Evolutionary conservation across 257 asterid genomes (phyloP).

Genomic region (Orobanche coerulescens): DNA sequence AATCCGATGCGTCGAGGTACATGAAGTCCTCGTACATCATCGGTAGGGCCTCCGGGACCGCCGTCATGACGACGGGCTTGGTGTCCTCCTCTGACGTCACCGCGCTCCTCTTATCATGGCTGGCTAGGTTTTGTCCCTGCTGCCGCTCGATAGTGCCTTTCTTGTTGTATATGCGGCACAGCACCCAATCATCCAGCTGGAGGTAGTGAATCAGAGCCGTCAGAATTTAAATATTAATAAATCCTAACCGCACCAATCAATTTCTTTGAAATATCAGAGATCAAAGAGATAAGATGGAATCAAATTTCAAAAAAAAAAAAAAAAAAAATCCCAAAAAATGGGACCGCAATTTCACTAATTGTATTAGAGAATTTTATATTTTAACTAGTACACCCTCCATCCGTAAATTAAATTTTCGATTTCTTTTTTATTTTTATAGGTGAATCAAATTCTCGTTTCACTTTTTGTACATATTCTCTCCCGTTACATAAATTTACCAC

Average conservation of each 20-base stretch:
- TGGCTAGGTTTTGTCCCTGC: constrained; percentile 12
- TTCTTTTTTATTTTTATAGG: too few relatives aligned
- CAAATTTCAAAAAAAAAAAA: not conserved
- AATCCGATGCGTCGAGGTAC: constrained; percentile 60
- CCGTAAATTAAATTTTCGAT: too few relatives aligned
- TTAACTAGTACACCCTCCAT: too few relatives aligned
- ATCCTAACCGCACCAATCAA: constrained; percentile 13
- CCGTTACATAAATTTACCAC: too few relatives aligned
- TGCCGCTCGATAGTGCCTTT: constrained; percentile 56
- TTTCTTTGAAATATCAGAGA: not conserved
- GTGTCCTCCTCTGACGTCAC: constrained; percentile 36
- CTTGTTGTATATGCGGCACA: constrained; percentile 90
- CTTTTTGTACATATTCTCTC: too few relatives aligned
- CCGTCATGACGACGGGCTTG: constrained; percentile 42
- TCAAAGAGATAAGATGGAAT: constrained; percentile 23
- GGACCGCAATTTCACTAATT: not conserved
- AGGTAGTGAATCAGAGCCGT: constrained; percentile 20
- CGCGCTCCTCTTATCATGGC: constrained; percentile 24
- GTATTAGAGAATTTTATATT: too few relatives aligned
- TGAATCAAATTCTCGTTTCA: too few relatives aligned
- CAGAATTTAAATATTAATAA: not conserved
- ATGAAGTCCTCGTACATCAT: constrained; percentile 42
- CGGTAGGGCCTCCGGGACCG: constrained; percentile 34
- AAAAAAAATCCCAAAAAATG: not conserved
- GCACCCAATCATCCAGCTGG: constrained; percentile 93